Conservation (phyloP, 176 grass and related monocot species). For the Oryza australiensis region DNA sequence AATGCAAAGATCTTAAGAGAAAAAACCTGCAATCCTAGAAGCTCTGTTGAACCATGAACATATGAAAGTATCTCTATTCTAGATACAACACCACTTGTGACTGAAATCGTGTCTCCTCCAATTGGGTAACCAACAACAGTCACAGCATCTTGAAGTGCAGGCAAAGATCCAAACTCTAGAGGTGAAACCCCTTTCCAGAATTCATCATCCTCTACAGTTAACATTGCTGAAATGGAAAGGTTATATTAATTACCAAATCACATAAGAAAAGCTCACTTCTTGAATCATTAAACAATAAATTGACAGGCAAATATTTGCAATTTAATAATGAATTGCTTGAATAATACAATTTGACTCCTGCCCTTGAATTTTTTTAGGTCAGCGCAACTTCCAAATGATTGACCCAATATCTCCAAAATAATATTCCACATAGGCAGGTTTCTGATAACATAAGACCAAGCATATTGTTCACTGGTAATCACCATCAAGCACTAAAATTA, state of each 20-base stretch:
- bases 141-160: conserved; percentile 95
- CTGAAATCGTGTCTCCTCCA: conserved; percentile 96
- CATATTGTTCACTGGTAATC: not conserved
- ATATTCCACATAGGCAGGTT: not conserved
- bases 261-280: conserved; percentile 23
- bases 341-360: not conserved
- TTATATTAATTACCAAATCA: conserved; percentile 19
- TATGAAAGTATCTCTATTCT: conserved; percentile 98
- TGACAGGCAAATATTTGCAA: not conserved
- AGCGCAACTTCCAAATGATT: not conserved
- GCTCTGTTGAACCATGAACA: conserved; percentile 97
- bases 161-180: conserved; percentile 75
- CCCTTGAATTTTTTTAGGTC: not conserved
- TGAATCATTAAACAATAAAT: not conserved
- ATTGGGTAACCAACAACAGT: conserved; percentile 97
- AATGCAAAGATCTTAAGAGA: conserved; percentile 19
- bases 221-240: conserved; percentile 62
- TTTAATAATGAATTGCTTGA: not conserved
- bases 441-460: not conserved
- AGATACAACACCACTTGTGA: conserved; percentile 96
- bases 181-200: conserved; percentile 90
- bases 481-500: not conserved
- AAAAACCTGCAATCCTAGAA: conserved; percentile 88
- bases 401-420: not conserved
- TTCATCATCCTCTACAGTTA: conserved; percentile 91